phyloP scores from a whole-genome alignment of 371 early-diverging fungal species.

The Rhizomucor miehei region DNA sequence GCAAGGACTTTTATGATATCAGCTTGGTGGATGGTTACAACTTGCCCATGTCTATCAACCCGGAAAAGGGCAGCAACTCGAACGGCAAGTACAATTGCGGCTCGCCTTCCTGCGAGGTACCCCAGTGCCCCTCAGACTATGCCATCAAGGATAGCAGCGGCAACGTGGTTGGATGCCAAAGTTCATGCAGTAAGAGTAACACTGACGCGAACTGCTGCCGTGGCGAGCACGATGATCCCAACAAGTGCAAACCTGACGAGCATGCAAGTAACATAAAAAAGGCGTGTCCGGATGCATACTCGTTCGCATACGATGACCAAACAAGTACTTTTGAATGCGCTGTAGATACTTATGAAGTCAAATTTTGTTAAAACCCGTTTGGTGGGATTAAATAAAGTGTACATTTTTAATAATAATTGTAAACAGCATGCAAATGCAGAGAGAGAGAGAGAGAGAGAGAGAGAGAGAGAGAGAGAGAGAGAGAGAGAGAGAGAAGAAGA shows the following conservation, averaged over 20 bases:
- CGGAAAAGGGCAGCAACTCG: conserved; percentile 3
- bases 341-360: conserved; percentile 22
- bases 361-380: conserved; percentile 22
- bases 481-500: too few species aligned
- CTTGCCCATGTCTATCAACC: conserved; percentile 28
- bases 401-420: too few species aligned
- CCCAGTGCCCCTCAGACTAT: conserved; percentile 28
- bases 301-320: conserved; percentile 41
- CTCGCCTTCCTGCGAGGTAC: conserved; percentile 24
- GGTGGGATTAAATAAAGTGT: too few species aligned
- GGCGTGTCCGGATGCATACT: conserved; percentile 42
- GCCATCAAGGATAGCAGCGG: conserved; percentile 27
- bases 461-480: too few species aligned
- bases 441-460: too few species aligned
- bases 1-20: conserved; percentile 45
- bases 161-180: conserved; percentile 31
- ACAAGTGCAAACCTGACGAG: conserved; percentile 21
- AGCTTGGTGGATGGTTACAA: conserved; percentile 48
- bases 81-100: conserved; percentile 34
- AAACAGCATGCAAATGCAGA: too few species aligned
- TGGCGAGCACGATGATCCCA: conserved; percentile 25
- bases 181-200: conserved; percentile 29
- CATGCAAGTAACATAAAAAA: conserved; percentile 21
- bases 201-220: conserved; percentile 29
- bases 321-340: conserved; percentile 30